These are phyloP conservation scores for Anaeramoeba flamelloides DNA, from an alignment of 78 protist species.

Conservation along the genomic window DNA sequence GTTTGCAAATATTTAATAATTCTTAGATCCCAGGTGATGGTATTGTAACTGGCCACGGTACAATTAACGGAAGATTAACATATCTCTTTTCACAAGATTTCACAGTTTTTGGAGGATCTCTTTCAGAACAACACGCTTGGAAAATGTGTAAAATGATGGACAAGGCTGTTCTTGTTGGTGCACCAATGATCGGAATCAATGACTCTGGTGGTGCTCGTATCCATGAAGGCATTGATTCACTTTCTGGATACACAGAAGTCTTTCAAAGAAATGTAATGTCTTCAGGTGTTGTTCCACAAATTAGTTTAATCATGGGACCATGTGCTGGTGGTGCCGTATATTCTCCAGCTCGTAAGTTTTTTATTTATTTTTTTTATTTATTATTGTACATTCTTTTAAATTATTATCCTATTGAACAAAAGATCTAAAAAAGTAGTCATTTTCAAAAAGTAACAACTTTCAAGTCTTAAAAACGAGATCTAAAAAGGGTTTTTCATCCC, in stretches of 20 bases:
- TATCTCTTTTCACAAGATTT: conserved; percentile 86
- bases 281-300: conserved; percentile 87
- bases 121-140: conserved; percentile 78
- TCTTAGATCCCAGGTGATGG: conserved; percentile 82
- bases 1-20: too few species aligned
- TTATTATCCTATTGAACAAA: too few species aligned
- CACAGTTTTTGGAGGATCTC: conserved; percentile 88
- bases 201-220: conserved; percentile 95
- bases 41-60: conserved; percentile 82
- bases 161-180: conserved; percentile 76
- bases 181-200: conserved; percentile 89
- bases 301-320: conserved; percentile 87
- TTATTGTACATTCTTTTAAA: too few species aligned
- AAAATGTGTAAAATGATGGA: conserved; percentile 97
- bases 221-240: conserved; percentile 89
- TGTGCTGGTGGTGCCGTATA: conserved; percentile 95
- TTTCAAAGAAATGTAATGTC: conserved; percentile 65
- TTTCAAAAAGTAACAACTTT: too few species aligned
- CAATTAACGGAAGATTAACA: conserved; percentile 73
- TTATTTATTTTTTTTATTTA: too few species aligned
- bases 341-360: too few species aligned
- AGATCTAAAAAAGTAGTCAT: too few species aligned
- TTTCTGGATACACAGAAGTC: conserved; percentile 85
- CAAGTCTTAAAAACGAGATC: too few species aligned
- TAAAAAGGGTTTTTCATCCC: too few species aligned